phyloP scores from a whole-genome alignment of 805 yeast genomes.

The Blastobotrys parvus region DNA sequence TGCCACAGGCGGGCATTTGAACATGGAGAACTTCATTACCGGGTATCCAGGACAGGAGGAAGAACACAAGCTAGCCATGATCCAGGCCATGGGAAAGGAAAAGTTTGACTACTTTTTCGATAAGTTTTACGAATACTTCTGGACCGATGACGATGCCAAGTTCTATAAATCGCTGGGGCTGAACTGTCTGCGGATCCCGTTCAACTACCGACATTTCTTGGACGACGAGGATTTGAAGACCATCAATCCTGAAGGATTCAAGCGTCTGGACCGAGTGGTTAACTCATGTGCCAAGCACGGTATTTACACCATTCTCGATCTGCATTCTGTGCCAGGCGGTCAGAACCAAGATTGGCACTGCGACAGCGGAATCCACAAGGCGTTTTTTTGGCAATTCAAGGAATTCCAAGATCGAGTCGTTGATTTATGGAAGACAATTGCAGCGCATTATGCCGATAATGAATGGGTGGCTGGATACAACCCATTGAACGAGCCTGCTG shows the following conservation, averaged over 20 bases:
- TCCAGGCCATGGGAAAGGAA: conserved; percentile 36
- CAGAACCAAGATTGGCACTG: conserved; percentile 50
- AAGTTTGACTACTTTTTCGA: conserved; percentile 43
- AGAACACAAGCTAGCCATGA: conserved; percentile 38
- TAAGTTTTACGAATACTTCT: conserved; percentile 45
- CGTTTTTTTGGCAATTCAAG: conserved; percentile 43
- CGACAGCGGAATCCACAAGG: conserved; percentile 40
- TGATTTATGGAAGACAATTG: conserved; percentile 39
- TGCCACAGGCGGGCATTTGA: conserved; percentile 40
- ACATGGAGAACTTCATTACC: conserved; percentile 50
- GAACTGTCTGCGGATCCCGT: conserved; percentile 43
- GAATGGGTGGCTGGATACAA: conserved; percentile 48
- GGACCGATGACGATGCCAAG: conserved; percentile 43
- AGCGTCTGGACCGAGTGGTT: conserved; percentile 36
- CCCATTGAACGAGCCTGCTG: conserved; percentile 47
- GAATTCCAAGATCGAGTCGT: conserved; percentile 40
- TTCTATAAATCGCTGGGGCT: conserved; percentile 36
- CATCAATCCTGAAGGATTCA: conserved; percentile 39
- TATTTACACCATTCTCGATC: conserved; percentile 41
- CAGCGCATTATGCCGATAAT: conserved; percentile 39
- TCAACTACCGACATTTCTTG: conserved; percentile 43
- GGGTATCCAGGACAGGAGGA: conserved; percentile 49
- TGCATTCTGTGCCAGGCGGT: conserved; percentile 46
- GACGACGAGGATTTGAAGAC: conserved; percentile 38
- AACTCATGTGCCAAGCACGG: conserved; percentile 39